phyloP scores from a whole-genome alignment of 164 flowering plant species.

The Magnolia officinalis region DNA sequence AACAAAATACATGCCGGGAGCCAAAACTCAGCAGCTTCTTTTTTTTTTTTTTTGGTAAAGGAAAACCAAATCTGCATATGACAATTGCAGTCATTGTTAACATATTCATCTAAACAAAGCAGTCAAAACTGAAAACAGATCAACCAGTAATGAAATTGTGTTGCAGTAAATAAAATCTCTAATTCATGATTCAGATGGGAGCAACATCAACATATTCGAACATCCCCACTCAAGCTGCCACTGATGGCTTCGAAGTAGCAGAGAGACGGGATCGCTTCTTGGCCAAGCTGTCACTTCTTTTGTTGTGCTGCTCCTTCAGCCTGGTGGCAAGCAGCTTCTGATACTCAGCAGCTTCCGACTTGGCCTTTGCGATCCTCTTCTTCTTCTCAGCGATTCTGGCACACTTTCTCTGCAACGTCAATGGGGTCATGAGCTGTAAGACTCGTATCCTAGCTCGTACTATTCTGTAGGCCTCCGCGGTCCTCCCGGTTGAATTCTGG shows the following conservation, averaged over 20 bases:
- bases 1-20: too few relatives aligned
- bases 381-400: constrained; percentile 55
- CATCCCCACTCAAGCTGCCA: constrained; percentile 25
- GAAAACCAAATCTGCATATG: not conserved
- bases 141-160: not conserved
- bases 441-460: too few relatives aligned
- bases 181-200: not conserved
- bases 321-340: constrained; percentile 57
- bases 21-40: too few relatives aligned
- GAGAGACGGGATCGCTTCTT: constrained; percentile 59
- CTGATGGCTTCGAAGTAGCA: constrained; percentile 51
- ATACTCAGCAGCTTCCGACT: constrained; percentile 60
- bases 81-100: not conserved
- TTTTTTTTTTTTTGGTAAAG: too few relatives aligned
- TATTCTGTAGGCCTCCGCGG: too few relatives aligned
- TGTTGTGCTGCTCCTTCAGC: constrained; percentile 55
- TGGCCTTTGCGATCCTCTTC: constrained; percentile 56
- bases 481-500: too few relatives aligned
- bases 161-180: not conserved
- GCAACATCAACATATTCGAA: not conserved
- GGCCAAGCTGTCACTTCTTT: constrained; percentile 57
- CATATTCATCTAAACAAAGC: not conserved
- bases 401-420: constrained; percentile 53
- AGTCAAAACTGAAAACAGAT: too few relatives aligned
- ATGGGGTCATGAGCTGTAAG: constrained; percentile 38